Conservation (phyloP, 257 asterid species). For the Scutellaria barbata region DNA sequence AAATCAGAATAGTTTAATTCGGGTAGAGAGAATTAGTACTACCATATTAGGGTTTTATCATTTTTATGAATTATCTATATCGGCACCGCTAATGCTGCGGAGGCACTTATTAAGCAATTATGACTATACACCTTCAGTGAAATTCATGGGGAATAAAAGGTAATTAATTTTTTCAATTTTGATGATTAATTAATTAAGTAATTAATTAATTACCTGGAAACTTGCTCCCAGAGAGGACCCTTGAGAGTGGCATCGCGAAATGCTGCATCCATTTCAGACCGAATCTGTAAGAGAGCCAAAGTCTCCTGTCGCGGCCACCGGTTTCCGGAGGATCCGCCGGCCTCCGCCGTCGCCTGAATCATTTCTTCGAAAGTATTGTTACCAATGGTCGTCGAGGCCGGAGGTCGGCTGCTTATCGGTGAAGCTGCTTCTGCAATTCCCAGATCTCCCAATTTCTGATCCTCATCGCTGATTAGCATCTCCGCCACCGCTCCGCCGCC, state of each 20-base stretch:
- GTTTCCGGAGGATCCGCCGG: conserved; percentile 40
- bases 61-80: neutral
- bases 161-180: neutral
- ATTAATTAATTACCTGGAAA: conserved; percentile 43
- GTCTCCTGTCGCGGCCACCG: conserved; percentile 58
- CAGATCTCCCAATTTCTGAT: conserved; percentile 44
- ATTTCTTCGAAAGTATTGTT: conserved; percentile 41
- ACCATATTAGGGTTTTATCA: neutral
- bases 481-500: conserved; percentile 20
- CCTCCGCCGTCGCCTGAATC: conserved; percentile 35
- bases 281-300: conserved; percentile 42
- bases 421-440: conserved; percentile 50
- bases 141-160: neutral
- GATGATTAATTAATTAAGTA: neutral
- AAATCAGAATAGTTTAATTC: neutral
- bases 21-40: neutral
- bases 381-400: conserved; percentile 24
- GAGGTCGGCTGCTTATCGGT: conserved; percentile 51
- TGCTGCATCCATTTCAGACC: conserved; percentile 51
- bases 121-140: neutral
- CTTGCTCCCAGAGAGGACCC: conserved; percentile 50
- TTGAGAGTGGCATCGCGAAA: conserved; percentile 52
- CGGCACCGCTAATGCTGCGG: no score
- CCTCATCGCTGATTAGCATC: conserved; percentile 32
- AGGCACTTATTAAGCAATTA: conserved; percentile 26